These are phyloP conservation scores for Sclerotinia minor DNA, from an alignment of 2,329 filamentous ascomycete species.

Conservation along the genomic window DNA sequence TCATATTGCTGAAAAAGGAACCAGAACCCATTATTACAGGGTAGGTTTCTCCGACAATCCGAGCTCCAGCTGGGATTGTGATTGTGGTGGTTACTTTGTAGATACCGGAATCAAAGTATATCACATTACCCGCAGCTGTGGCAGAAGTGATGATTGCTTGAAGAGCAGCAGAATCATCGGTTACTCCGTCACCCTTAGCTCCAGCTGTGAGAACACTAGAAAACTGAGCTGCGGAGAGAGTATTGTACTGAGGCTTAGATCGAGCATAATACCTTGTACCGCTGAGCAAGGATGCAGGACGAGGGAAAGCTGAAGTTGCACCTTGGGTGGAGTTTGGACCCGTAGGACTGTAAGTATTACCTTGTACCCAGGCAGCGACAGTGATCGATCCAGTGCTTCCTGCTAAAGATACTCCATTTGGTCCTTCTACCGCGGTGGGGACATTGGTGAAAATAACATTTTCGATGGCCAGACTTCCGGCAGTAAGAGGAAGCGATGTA, in stretches of 20 bases:
- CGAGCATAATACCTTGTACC: conserved; percentile 50
- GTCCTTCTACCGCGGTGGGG: conserved; percentile 61
- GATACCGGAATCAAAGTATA: conserved; percentile 58
- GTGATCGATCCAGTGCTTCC: conserved; percentile 62
- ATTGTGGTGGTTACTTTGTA: conserved; percentile 54
- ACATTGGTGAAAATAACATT: conserved; percentile 78
- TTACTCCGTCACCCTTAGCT: conserved; percentile 53
- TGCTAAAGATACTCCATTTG: conserved; percentile 60
- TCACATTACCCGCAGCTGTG: conserved; percentile 48
- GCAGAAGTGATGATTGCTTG: conserved; percentile 56
- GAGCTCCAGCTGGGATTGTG: conserved; percentile 46
- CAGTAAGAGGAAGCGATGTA: conserved; percentile 58
- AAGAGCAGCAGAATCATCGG: conserved; percentile 60
- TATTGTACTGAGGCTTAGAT: conserved; percentile 57
- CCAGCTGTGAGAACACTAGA: conserved; percentile 48
- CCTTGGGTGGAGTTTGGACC: conserved; percentile 47
- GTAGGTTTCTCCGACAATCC: conserved; percentile 47
- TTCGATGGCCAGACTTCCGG: conserved; percentile 78
- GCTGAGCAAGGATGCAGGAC: conserved; percentile 48
- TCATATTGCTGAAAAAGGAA: conserved; percentile 46
- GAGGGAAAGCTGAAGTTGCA: conserved; percentile 45
- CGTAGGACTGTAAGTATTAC: conserved; percentile 63
- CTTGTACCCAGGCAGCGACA: conserved; percentile 74
- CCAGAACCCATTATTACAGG: conserved; percentile 46
- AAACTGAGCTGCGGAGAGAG: conserved; percentile 45